A percentile compares a stretch with the other conserved stretches of the same genome.
These are phyloP conservation scores for Aspergillus glaucus DNA, from an alignment of 2,329 filamentous ascomycete species.

Conservation along the genomic window DNA sequence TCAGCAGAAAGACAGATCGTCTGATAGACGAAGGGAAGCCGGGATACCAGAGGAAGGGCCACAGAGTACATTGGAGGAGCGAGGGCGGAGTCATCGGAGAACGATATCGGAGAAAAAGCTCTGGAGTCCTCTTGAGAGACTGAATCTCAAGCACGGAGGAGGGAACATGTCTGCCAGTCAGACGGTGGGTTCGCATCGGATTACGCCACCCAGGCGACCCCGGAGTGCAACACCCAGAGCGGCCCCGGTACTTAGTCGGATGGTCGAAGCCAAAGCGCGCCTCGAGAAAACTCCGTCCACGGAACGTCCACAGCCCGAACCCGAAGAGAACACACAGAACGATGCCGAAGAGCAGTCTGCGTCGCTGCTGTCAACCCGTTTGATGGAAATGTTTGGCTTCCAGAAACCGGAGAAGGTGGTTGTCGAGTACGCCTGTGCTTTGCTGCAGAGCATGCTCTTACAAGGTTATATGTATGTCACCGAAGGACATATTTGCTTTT, in stretches of 20 bases:
- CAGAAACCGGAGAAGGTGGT: conserved; percentile 76
- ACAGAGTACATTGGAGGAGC: conserved; percentile 21
- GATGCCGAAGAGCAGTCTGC: conserved; percentile 39
- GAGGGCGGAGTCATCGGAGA: conserved; percentile 48
- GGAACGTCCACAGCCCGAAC: conserved; percentile 14
- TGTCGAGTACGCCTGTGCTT: conserved; percentile 86
- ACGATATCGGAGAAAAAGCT: conserved; percentile 58
- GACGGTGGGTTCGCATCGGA: conserved; percentile 12
- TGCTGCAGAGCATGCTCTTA: conserved; percentile 82
- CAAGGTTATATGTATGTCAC: conserved; percentile 98
- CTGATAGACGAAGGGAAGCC: conserved; percentile 2
- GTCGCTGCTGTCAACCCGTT: conserved; percentile 59
- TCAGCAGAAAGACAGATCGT: conserved; percentile 10
- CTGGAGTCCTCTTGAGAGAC: conserved; percentile 55
- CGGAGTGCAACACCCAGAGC: conserved; percentile 44
- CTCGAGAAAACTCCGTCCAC: conserved; percentile 34
- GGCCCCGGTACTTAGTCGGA: conserved; percentile 69
- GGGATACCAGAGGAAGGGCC: conserved; percentile 2
- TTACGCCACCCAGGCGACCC: conserved; percentile 18
- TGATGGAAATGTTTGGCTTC: conserved; percentile 84
- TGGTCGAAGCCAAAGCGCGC: conserved; percentile 65
- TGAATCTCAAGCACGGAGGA: conserved; percentile 32
- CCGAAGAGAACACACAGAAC: conserved; percentile 44
- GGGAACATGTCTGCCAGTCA: conserved; percentile 17
- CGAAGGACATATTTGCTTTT: conserved; percentile 88